Evolutionary conservation across 345 rosid genomes (phyloP), one percentile per base, ranked within the genome.

Genomic region (Populus pruinosa): DNA sequence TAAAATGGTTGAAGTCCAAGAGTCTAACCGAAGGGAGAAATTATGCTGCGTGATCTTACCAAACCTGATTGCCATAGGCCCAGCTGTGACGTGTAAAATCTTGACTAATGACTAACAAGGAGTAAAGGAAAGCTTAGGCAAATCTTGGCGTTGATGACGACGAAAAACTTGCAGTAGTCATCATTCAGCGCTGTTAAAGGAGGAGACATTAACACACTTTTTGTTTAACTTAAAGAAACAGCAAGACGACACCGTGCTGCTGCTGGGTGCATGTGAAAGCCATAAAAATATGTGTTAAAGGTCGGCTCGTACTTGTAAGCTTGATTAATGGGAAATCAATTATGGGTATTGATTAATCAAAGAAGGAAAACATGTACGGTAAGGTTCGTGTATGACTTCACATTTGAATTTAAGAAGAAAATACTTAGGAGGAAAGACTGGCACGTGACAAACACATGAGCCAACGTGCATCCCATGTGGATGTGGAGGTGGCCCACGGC

Each of bases 381-480:
- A 14, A 31, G 63, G 44, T 80, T 25, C 76, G 73, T 74, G 82
- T 1, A 35, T 55, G 79, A 5, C 68, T 31, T 74, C 70, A 27
- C 86, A 74, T 29, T 80, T 36, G 74, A 78, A 62, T 39, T 3
- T 53, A 39, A 31, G 63, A 8, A 25, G 59, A 59, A 86, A 89
- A 81, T 83, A 75, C 75, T 72, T 36, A 31, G 83, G 85, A 91
- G 90, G 80, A 61, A 86, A 86, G 86, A 79, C 64, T 77, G 90
- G 91, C 93, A 88, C 88, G 90, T 86, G 93, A 89, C 86, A 62
- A 67, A 21, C 81, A 75, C 72, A 50, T 33, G 63, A 63, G 41
- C 13, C 81, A 84, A 85, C 91, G 88, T 88, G 92, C 84, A 81
- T 80, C 63, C 93, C 93, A 89, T 83, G 93, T 88, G 97, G 73